A percentile compares a stretch with the other conserved stretches of the same genome.
These are phyloP conservation scores for Stentor coeruleus DNA, from an alignment of 73 alveolate species.

Conservation along the genomic window DNA sequence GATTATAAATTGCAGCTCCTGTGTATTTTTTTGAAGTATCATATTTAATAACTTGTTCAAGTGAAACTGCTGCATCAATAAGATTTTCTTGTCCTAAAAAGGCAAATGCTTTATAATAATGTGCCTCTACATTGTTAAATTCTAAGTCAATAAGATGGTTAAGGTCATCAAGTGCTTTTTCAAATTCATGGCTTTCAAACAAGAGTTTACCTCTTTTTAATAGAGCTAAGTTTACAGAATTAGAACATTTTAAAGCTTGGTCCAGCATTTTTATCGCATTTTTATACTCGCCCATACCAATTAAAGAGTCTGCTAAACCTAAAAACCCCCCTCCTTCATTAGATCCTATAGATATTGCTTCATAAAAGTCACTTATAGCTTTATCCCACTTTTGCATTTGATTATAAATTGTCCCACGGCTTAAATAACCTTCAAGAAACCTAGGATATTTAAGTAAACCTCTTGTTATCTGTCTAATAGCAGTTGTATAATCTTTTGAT, in stretches of 20 bases:
- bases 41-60: constrained; percentile 50
- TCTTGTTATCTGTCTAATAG: constrained; percentile 40
- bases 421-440: constrained; percentile 48
- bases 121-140: constrained; percentile 43
- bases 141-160: constrained; percentile 33
- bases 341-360: constrained; percentile 36
- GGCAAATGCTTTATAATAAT: constrained; percentile 43
- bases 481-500: constrained; percentile 19
- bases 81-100: constrained; percentile 29
- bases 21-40: constrained; percentile 43
- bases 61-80: constrained; percentile 40
- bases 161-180: constrained; percentile 35
- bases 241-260: constrained; percentile 39
- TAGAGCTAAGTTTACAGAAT: constrained; percentile 35
- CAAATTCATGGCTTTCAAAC: constrained; percentile 38
- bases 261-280: constrained; percentile 40
- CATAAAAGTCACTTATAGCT: constrained; percentile 43
- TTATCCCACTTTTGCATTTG: constrained; percentile 42
- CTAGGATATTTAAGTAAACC: constrained; percentile 40
- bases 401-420: constrained; percentile 42
- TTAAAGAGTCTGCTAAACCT: constrained; percentile 50
- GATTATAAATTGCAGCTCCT: constrained; percentile 39
- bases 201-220: constrained; percentile 41
- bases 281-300: constrained; percentile 30
- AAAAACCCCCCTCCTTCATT: constrained; percentile 49